Base-by-base conservation (phyloP, 2,329 filamentous ascomycete genomes). In the Ascochyta rabiei region DNA sequence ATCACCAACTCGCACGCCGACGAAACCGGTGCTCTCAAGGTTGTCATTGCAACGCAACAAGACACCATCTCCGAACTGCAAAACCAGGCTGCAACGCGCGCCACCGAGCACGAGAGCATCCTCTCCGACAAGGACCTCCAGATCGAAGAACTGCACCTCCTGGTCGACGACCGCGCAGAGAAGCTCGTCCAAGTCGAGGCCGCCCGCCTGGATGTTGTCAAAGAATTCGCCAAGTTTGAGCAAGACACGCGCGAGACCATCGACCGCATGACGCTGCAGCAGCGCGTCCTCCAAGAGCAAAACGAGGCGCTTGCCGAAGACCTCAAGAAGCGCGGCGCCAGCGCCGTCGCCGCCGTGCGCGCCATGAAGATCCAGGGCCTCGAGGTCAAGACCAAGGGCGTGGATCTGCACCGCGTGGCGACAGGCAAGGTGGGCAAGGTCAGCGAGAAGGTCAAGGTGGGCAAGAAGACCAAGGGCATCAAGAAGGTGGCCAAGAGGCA, bases 21-120 rank as follows among this genome's bases (percentile, higher is more conserved):
- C 7, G 62, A 77, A 35, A 68, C 75, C 40, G 58, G 62, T 12
- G 63, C 66, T 9, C 76, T 79, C 59, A 61, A 75, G 31, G 62
- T 70, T 12, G 67, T 74, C 8, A 75, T 79, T 43, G 62, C 61
- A 3, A 70, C 71, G 12, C 72, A 76, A 18, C 70, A 76, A 21
- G 68, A 71, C 28, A 74, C 76, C 24, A 77, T 81, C 46, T 62
- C 63, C 5, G 61, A 62, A 12, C 66, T 78, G 4, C 69, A 68
- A 39, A 53, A 61, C 7, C 63, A 61, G 3, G 63, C 64, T 6
- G 65, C 57, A n/a, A 48, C 68, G 24, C 66, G 62, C 13, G 43
- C 48, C 1, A 46, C 48, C 6, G 67, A 74, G 40, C 64, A 73
- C 48, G 64, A 67, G 9, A 56, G 61, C 13, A 48, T 56, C 7